A percentile compares a stretch with the other conserved stretches of the same genome.
phyloP scores from a whole-genome alignment of 1,139 yeast genomes.

The Yamadazyma taylorii region DNA sequence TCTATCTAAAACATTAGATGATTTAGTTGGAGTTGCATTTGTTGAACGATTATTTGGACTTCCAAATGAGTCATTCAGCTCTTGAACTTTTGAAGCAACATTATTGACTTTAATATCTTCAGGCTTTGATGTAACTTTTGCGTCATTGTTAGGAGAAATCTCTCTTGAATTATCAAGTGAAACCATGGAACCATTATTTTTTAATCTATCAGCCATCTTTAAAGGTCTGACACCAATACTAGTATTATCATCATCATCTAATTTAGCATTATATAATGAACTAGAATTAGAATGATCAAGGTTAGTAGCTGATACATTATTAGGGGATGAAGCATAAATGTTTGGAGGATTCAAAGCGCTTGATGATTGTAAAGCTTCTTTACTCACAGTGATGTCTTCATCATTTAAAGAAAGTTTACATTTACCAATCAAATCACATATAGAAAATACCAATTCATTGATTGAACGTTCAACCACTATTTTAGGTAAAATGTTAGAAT shows the following conservation, averaged over 20 bases:
- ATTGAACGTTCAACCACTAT: constrained; percentile 76
- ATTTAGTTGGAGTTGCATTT: constrained; percentile 19
- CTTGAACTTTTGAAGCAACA: constrained; percentile 18
- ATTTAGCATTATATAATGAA: neutral
- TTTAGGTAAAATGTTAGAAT: constrained; percentile 65
- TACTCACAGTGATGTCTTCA: neutral
- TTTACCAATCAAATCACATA: constrained; percentile 60
- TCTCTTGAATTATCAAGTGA: constrained; percentile 13
- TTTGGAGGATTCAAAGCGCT: neutral
- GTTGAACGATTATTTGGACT: constrained; percentile 13
- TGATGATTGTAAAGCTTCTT: neutral
- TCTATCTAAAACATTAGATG: constrained; percentile 34
- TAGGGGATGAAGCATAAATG: neutral
- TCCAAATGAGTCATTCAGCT: constrained; percentile 12
- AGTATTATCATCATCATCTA: constrained; percentile 16
- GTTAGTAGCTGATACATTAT: neutral
- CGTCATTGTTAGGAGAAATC: constrained; percentile 4
- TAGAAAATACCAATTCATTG: constrained; percentile 70
- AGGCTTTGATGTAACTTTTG: neutral
- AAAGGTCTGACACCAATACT: constrained; percentile 55
- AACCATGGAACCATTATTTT: constrained; percentile 12
- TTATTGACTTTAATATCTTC: neutral
- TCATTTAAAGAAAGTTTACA: constrained; percentile 11
- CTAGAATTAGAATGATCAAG: neutral
- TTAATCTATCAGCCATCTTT: constrained; percentile 53